Percentiles rank a stretch among this genome's conserved stretches.
These are phyloP conservation scores for Pythium utonaiense DNA, from an alignment of 352 stramenopile species.

Conservation along the genomic window DNA sequence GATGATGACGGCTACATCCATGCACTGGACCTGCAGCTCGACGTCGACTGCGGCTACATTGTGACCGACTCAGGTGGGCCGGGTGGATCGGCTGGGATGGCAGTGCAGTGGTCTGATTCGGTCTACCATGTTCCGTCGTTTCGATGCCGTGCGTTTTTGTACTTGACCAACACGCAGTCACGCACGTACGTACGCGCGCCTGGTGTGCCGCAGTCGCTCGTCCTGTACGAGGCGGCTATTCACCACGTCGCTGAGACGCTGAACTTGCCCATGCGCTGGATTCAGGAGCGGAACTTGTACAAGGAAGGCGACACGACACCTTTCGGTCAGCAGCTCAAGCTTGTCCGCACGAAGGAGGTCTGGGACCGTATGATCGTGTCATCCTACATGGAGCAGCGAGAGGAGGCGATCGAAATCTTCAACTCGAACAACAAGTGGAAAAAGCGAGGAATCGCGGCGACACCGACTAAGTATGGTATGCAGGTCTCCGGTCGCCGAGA, in stretches of 20 bases:
- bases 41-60: constrained; percentile 27
- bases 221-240: constrained; percentile 36
- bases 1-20: constrained; percentile 32
- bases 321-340: constrained; percentile 29
- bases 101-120: constrained; percentile 40
- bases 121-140: constrained; percentile 33
- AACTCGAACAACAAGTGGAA: constrained; percentile 50
- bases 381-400: constrained; percentile 26
- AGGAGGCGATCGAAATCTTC: constrained; percentile 30
- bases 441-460: constrained; percentile 50
- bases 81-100: constrained; percentile 27
- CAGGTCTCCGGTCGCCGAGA: constrained; percentile 27
- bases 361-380: constrained; percentile 31
- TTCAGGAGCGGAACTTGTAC: constrained; percentile 42
- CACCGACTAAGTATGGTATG: constrained; percentile 69
- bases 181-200: constrained; percentile 39
- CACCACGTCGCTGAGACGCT: constrained; percentile 34
- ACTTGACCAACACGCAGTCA: constrained; percentile 46
- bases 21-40: constrained; percentile 25
- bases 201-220: constrained; percentile 36
- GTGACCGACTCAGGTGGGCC: constrained; percentile 22
- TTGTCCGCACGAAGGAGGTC: constrained; percentile 33
- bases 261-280: constrained; percentile 26
- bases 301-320: constrained; percentile 27
- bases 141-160: constrained; percentile 31